Evolutionary conservation across 805 yeast species (phyloP).

Genomic region (Komagataella kurtzmanii): DNA sequence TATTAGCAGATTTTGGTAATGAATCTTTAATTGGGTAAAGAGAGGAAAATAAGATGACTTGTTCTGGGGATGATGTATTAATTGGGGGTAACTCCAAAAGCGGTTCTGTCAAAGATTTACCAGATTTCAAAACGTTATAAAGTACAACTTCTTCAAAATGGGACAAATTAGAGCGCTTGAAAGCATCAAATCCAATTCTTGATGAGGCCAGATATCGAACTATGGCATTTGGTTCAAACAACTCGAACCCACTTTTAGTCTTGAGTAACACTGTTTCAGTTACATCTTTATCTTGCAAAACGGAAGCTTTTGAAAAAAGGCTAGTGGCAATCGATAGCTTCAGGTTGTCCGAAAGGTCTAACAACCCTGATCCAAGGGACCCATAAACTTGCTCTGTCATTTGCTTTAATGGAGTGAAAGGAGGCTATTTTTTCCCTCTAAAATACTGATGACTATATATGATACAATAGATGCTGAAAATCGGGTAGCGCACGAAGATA

Average conservation of each 20-base stretch:
- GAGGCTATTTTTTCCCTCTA: neutral
- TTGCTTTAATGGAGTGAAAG: neutral
- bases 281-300: conserved; percentile 1
- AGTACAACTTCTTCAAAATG: conserved; percentile 31
- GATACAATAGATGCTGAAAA: neutral
- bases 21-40: conserved; percentile 29
- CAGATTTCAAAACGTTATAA: conserved; percentile 23
- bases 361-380: neutral
- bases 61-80: conserved; percentile 28
- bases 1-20: conserved; percentile 5
- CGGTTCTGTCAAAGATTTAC: conserved; percentile 7
- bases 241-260: conserved; percentile 28
- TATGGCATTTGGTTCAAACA: conserved; percentile 57
- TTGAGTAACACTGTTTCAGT: neutral
- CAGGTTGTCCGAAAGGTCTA: neutral
- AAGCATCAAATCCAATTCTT: conserved; percentile 9
- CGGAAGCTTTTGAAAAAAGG: neutral
- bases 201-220: conserved; percentile 41
- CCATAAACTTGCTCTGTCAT: neutral
- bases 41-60: conserved; percentile 46
- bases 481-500: neutral
- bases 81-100: conserved; percentile 9
- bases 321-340: neutral
- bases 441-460: too few relatives aligned
- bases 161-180: conserved; percentile 19